phyloP scores from a whole-genome alignment of 805 yeast genomes.

The Myxozyma sirexii region DNA sequence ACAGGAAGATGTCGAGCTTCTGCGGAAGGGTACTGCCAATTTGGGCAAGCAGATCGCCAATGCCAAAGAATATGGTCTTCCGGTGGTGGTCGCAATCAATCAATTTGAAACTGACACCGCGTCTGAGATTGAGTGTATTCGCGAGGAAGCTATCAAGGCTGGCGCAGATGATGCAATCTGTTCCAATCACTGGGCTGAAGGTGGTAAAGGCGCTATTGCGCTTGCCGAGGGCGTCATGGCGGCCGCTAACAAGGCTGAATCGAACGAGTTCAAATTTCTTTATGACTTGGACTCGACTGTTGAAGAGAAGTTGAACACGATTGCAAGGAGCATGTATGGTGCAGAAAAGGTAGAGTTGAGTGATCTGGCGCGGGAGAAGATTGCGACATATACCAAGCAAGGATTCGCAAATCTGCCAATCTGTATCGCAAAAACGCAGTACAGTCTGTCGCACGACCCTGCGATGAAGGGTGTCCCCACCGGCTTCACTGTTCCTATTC shows the following conservation, averaged over 20 bases:
- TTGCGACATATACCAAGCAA: conserved; percentile 77
- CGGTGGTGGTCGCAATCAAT: conserved; percentile 94
- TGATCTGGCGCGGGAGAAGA: conserved; percentile 77
- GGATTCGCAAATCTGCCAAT: conserved; percentile 91
- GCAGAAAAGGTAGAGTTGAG: conserved; percentile 83
- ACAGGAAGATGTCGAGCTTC: conserved; percentile 75
- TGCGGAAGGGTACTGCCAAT: conserved; percentile 80
- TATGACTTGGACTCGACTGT: conserved; percentile 70
- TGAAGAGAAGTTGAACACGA: conserved; percentile 74
- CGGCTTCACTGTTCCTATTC: conserved; percentile 89
- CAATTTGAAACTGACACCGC: conserved; percentile 79
- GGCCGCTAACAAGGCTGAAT: conserved; percentile 52
- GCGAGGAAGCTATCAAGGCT: conserved; percentile 75
- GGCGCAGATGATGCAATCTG: conserved; percentile 92
- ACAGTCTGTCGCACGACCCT: conserved; percentile 93
- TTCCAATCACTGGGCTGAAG: conserved; percentile 92
- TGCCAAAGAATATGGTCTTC: conserved; percentile 80
- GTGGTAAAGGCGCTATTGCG: conserved; percentile 86
- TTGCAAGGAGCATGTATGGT: conserved; percentile 90
- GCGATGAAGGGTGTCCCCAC: conserved; percentile 91
- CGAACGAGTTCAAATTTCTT: conserved; percentile 60
- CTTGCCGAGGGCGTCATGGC: conserved; percentile 81
- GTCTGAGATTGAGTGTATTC: conserved; percentile 77
- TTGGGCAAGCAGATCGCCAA: conserved; percentile 87
- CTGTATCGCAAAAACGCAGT: conserved; percentile 97